phyloP scores from a whole-genome alignment of 805 yeast genomes.

The Wickerhamomyces chambardii region DNA sequence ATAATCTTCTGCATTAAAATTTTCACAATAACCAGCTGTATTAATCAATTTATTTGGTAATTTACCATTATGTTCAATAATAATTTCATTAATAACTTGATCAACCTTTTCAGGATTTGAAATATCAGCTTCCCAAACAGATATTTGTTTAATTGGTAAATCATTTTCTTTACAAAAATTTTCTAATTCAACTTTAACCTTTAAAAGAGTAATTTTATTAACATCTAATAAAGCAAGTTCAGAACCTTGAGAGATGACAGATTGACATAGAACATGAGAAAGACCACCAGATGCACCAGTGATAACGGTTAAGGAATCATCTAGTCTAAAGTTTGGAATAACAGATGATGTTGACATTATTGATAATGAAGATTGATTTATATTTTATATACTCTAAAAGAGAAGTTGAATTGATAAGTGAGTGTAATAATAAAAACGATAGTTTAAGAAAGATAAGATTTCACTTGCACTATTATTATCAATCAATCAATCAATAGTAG shows the following conservation, averaged over 20 bases:
- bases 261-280: slow-evolving; percentile 55
- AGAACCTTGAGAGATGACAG: slow-evolving; percentile 70
- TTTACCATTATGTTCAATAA: slow-evolving; percentile 46
- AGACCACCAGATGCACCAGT: slow-evolving; percentile 84
- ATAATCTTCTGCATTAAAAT: slow-evolving; percentile 69
- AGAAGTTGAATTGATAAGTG: too few relatives aligned
- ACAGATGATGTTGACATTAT: not conserved
- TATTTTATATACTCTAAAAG: too few relatives aligned
- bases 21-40: slow-evolving; percentile 83
- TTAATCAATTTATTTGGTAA: slow-evolving; percentile 61
- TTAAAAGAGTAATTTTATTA: slow-evolving; percentile 48
- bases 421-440: too few relatives aligned
- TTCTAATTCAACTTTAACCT: slow-evolving; percentile 39
- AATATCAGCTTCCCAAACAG: slow-evolving; percentile 70
- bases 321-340: slow-evolving; percentile 56
- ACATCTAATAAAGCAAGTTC: slow-evolving; percentile 66
- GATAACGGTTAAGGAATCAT: slow-evolving; percentile 60
- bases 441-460: too few relatives aligned
- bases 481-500: too few relatives aligned
- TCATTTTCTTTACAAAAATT: slow-evolving; percentile 36
- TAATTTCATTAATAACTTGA: slow-evolving; percentile 38
- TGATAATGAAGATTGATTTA: too few relatives aligned
- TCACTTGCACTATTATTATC: too few relatives aligned
- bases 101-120: slow-evolving; percentile 56
- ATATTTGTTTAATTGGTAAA: slow-evolving; percentile 26